Percentiles rank a stretch among this genome's conserved stretches.
Evolutionary conservation across 75 land plant species (phyloP).

Genomic region (Picea sitchensis): DNA sequence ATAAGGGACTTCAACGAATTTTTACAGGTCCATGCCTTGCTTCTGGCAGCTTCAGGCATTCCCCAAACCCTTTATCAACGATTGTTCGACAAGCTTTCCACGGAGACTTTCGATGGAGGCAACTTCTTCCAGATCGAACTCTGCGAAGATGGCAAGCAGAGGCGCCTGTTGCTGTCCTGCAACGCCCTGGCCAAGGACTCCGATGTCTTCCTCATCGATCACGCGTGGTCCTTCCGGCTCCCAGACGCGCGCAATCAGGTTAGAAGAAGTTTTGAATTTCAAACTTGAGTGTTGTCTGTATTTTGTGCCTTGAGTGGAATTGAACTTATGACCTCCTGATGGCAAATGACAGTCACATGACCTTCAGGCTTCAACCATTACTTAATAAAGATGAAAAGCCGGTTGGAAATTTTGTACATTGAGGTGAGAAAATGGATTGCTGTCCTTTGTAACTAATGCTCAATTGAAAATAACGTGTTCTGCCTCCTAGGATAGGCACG

Average conservation of each 20-base stretch:
- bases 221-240: conserved; percentile 97
- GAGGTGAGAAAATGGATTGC: no score
- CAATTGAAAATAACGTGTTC: no score
- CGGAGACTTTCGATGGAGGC: conserved; percentile 85
- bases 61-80: conserved; percentile 58
- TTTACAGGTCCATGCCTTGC: conserved; percentile 62
- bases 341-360: no score
- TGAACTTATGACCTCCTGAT: no score
- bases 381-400: no score
- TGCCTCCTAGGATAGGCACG: no score
- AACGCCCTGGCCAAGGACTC: conserved; percentile 46
- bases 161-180: conserved; percentile 55
- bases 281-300: no score
- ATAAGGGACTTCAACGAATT: conserved; percentile 55
- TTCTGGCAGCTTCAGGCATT: conserved; percentile 78
- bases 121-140: conserved; percentile 66
- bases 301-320: no score
- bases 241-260: conserved; percentile 87
- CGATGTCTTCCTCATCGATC: conserved; percentile 82
- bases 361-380: no score
- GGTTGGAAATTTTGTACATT: no score
- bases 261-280: neutral
- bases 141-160: conserved; percentile 58
- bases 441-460: no score
- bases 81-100: conserved; percentile 68